Evolutionary conservation across 202 grass and related monocot species (phyloP).

Genomic region (Panicum hallii): DNA sequence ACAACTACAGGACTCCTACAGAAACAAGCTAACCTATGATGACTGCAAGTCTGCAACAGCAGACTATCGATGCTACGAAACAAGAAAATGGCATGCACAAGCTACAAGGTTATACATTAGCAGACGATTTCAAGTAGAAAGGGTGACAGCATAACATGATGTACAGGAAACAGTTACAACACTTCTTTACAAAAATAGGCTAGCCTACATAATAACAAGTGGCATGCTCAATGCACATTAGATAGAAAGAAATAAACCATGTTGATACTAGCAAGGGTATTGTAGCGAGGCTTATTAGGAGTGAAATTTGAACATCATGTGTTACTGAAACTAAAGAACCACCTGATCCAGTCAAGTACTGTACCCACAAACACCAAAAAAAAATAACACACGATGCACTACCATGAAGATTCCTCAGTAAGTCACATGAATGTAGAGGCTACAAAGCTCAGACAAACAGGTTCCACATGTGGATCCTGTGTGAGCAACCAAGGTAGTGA

Average conservation of each 20-base stretch:
- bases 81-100: background rate
- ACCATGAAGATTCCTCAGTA: background rate
- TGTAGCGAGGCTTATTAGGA: background rate
- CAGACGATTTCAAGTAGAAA: background rate
- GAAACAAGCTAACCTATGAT: background rate
- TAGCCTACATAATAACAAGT: background rate
- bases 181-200: background rate
- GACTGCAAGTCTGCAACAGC: background rate
- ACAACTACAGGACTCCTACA: background rate
- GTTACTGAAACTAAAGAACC: background rate
- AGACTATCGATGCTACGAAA: background rate
- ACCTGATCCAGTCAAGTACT: conserved; percentile 8
- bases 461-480: background rate
- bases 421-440: conserved; percentile 12
- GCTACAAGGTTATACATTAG: background rate
- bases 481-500: background rate
- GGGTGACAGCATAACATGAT: background rate
- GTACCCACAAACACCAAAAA: background rate
- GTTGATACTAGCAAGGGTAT: background rate
- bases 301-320: background rate
- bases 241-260: background rate
- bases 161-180: conserved; percentile 11
- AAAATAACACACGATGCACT: background rate
- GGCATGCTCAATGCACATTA: background rate
- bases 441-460: background rate